These are phyloP conservation scores for Candida pini DNA, from an alignment of 805 yeast genomes.

Conservation along the genomic window DNA sequence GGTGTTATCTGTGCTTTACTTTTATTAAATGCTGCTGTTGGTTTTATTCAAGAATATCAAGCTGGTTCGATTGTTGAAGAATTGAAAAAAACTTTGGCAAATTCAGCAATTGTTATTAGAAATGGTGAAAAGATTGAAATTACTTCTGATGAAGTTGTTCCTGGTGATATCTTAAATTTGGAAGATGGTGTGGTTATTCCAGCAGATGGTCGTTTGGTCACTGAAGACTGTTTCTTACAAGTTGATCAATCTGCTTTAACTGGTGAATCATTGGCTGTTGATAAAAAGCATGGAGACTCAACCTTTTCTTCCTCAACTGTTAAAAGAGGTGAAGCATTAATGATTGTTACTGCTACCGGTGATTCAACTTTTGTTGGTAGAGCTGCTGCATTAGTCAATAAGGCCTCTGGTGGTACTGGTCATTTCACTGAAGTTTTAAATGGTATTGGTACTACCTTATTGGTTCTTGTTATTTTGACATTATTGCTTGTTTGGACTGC, in stretches of 20 bases:
- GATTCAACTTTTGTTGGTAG: slow-evolving; percentile 94
- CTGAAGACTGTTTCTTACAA: slow-evolving; percentile 82
- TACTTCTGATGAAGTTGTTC: slow-evolving; percentile 81
- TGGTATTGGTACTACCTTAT: slow-evolving; percentile 92
- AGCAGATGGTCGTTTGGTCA: slow-evolving; percentile 85
- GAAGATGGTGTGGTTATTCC: slow-evolving; percentile 93
- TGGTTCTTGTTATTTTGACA: slow-evolving; percentile 82
- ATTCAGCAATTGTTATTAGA: slow-evolving; percentile 81
- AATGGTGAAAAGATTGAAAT: slow-evolving; percentile 73
- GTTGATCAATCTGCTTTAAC: slow-evolving; percentile 96
- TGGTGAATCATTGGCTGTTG: slow-evolving; percentile 96
- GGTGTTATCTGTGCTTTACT: slow-evolving; percentile 92
- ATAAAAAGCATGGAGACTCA: slow-evolving; percentile 83
- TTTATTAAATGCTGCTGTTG: slow-evolving; percentile 83
- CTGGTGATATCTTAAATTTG: slow-evolving; percentile 89
- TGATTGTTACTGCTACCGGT: slow-evolving; percentile 94
- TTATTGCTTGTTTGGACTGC: slow-evolving; percentile 88
- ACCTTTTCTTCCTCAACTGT: slow-evolving; percentile 90
- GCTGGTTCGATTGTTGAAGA: slow-evolving; percentile 98
- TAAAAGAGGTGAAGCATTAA: slow-evolving; percentile 91
- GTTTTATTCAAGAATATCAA: slow-evolving; percentile 96
- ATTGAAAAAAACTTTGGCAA: slow-evolving; percentile 90
- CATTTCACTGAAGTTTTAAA: slow-evolving; percentile 96
- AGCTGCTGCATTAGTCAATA: slow-evolving; percentile 94
- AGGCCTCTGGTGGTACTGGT: slow-evolving; percentile 89